phyloP scores from a whole-genome alignment of 805 yeast species.

The Teunomyces pallodes region DNA sequence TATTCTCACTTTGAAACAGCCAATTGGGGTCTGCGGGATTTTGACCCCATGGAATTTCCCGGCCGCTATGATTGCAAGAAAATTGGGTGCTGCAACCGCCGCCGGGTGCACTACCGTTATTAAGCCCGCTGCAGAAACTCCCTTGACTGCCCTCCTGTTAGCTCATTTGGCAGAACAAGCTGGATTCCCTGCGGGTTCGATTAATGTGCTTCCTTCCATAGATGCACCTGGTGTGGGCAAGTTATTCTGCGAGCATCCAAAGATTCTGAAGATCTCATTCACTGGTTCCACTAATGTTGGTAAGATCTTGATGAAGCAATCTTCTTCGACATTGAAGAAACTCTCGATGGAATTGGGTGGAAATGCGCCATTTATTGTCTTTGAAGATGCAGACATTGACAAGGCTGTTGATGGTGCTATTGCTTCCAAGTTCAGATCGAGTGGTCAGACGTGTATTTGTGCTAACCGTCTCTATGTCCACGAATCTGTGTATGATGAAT shows the following conservation, averaged over 20 bases:
- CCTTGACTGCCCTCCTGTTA: constrained; percentile 67
- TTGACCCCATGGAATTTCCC: constrained; percentile 88
- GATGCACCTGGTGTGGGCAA: constrained; percentile 50
- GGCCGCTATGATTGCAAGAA: constrained; percentile 71
- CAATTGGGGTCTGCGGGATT: constrained; percentile 80
- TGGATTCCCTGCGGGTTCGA: constrained; percentile 68
- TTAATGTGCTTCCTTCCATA: constrained; percentile 59
- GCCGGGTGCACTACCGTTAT: constrained; percentile 77
- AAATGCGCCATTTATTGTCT: constrained; percentile 75
- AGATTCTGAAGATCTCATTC: constrained; percentile 66
- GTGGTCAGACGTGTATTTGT: constrained; percentile 82
- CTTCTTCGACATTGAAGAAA: constrained; percentile 63
- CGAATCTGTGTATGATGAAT: constrained; percentile 59
- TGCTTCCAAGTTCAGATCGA: constrained; percentile 67
- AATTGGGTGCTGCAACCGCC: constrained; percentile 73
- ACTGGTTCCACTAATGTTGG: constrained; percentile 81
- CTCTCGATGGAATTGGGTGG: constrained; percentile 77
- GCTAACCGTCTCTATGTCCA: constrained; percentile 74
- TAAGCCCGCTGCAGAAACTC: constrained; percentile 78
- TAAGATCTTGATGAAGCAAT: constrained; percentile 59
- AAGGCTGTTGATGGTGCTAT: constrained; percentile 65
- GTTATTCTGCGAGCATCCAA: constrained; percentile 46
- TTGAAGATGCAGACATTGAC: constrained; percentile 69
- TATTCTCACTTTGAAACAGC: constrained; percentile 62
- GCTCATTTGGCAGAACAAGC: constrained; percentile 61